Conservation (phyloP, 495 filamentous ascomycete species). For the Penicillium canariense region DNA sequence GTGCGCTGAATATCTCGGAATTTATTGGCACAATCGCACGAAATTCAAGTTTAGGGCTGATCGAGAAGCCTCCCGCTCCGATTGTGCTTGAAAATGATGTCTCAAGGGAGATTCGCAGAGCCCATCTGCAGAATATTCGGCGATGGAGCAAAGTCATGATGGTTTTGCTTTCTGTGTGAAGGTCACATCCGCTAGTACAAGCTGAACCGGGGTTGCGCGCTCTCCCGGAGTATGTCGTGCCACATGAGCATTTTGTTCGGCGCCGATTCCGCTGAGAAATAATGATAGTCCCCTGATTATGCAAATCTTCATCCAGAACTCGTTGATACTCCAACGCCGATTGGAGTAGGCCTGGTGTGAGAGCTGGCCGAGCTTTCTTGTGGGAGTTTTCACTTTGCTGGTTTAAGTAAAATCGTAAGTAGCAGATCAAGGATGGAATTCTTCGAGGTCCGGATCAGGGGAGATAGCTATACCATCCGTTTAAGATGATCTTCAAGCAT, state of each 20-base stretch:
- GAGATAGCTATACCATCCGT: conserved; percentile 1
- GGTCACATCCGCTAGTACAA: neutral
- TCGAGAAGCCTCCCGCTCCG: conserved; percentile 8
- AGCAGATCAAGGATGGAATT: neutral
- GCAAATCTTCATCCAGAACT: conserved; percentile 1
- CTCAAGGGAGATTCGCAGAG: neutral
- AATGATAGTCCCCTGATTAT: neutral
- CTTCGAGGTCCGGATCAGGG: neutral
- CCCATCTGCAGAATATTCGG: neutral
- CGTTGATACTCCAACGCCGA: conserved; percentile 3
- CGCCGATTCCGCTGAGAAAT: conserved; percentile 4
- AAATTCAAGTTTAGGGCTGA: conserved; percentile 7
- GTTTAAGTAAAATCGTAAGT: conserved; percentile 3
- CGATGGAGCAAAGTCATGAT: conserved; percentile 1
- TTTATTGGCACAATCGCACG: conserved; percentile 4
- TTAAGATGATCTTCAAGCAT: conserved; percentile 2
- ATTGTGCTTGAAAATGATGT: conserved; percentile 1
- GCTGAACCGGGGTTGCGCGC: neutral
- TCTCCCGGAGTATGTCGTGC: neutral
- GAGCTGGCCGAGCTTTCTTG: neutral
- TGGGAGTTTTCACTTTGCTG: neutral
- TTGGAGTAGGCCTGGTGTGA: conserved; percentile 5
- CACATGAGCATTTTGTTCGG: conserved; percentile 7
- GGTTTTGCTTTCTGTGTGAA: conserved; percentile 2
- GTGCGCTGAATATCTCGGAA: neutral